phyloP scores from a whole-genome alignment of 768 basidiomycete genomes.

The Stropharia rugosoannulata region DNA sequence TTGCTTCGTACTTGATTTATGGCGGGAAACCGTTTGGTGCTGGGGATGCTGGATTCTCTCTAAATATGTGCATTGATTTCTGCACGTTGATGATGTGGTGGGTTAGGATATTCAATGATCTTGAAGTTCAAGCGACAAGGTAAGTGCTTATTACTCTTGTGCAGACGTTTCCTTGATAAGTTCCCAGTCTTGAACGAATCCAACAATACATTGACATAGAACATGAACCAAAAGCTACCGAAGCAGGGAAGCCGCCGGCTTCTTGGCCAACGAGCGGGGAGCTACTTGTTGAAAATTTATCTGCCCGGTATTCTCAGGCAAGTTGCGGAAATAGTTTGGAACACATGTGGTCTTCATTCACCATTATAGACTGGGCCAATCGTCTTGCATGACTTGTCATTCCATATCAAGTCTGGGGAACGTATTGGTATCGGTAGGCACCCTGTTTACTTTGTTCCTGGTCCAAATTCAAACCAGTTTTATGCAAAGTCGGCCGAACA shows the following conservation, averaged over 20 bases:
- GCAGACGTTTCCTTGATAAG: neutral
- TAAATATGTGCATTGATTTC: slow-evolving; percentile 60
- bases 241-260: slow-evolving; percentile 47
- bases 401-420: slow-evolving; percentile 55
- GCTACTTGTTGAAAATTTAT: slow-evolving; percentile 48
- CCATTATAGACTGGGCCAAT: slow-evolving; percentile 32
- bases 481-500: slow-evolving; percentile 15
- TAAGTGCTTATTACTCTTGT: slow-evolving; percentile 1
- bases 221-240: slow-evolving; percentile 44
- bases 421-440: slow-evolving; percentile 44
- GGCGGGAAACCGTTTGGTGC: slow-evolving; percentile 34
- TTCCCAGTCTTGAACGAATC: slow-evolving; percentile 59
- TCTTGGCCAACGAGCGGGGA: slow-evolving; percentile 59
- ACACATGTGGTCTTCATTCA: neutral
- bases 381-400: slow-evolving; percentile 47
- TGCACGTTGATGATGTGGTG: slow-evolving; percentile 52
- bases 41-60: slow-evolving; percentile 47
- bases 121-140: slow-evolving; percentile 38
- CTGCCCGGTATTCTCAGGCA: slow-evolving; percentile 46
- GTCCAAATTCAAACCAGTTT: neutral
- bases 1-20: slow-evolving; percentile 57
- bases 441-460: neutral
- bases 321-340: neutral
- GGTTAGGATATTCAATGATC: slow-evolving; percentile 39
- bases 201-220: slow-evolving; percentile 61